Percentiles rank a stretch among this genome's conserved stretches.
Evolutionary conservation across 2,329 filamentous ascomycete genomes (phyloP).

Genomic region (Beauveria sp.): DNA sequence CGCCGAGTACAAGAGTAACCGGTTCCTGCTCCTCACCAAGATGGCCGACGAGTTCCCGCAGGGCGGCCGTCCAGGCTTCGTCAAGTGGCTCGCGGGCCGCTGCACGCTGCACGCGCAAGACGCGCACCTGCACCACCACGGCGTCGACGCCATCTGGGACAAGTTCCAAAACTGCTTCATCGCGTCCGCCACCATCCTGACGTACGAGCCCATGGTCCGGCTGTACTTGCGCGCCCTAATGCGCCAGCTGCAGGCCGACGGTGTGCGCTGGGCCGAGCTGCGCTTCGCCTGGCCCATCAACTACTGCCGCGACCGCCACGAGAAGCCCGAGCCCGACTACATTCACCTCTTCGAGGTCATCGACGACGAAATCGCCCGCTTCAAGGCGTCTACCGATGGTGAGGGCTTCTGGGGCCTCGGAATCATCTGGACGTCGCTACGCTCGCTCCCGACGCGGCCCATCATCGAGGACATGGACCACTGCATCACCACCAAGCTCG

Average conservation of each 20-base stretch:
- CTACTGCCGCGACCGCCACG: slow-evolving; percentile 58
- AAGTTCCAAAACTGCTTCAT: slow-evolving; percentile 73
- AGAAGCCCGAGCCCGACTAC: slow-evolving; percentile 60
- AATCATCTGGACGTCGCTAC: slow-evolving; percentile 76
- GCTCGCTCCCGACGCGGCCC: slow-evolving; percentile 52
- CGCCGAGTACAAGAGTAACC: slow-evolving; percentile 49
- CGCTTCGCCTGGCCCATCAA: slow-evolving; percentile 63
- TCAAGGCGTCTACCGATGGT: slow-evolving; percentile 64
- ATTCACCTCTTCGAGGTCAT: slow-evolving; percentile 64
- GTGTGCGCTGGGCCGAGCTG: slow-evolving; percentile 78
- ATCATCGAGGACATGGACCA: slow-evolving; percentile 79
- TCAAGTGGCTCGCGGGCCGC: slow-evolving; percentile 67
- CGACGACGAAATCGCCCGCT: slow-evolving; percentile 69
- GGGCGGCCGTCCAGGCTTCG: slow-evolving; percentile 63
- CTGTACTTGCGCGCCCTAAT: slow-evolving; percentile 67
- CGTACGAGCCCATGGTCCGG: slow-evolving; percentile 86
- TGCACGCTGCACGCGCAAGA: slow-evolving; percentile 66
- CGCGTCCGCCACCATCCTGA: slow-evolving; percentile 66
- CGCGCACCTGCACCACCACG: slow-evolving; percentile 71
- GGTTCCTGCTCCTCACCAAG: slow-evolving; percentile 48
- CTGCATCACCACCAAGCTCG: slow-evolving; percentile 74
- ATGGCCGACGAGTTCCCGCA: slow-evolving; percentile 67
- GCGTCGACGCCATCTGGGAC: slow-evolving; percentile 74
- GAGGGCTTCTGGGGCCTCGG: slow-evolving; percentile 75
- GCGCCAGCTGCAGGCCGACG: slow-evolving; percentile 65